Conservation (phyloP, 805 yeast species). For the Priceomyces medius region DNA sequence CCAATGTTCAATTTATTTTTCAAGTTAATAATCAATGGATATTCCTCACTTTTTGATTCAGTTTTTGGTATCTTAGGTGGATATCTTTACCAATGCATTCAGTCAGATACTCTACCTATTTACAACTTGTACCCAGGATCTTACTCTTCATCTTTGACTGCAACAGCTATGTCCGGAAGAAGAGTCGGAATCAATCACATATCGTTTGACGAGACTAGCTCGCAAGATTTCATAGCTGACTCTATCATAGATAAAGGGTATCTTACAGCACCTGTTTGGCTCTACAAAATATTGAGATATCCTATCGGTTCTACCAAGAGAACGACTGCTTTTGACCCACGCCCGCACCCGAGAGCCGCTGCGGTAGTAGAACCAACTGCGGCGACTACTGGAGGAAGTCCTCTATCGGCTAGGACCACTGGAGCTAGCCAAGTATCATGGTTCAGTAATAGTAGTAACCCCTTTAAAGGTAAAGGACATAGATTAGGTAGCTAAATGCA, state of each 20-base stretch:
- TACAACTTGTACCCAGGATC: slow-evolving; percentile 38
- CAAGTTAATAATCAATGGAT: slow-evolving; percentile 43
- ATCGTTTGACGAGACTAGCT: slow-evolving; percentile 6
- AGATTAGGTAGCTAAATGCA: slow-evolving; percentile 30
- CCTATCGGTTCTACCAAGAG: slow-evolving; percentile 26
- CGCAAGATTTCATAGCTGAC: slow-evolving; percentile 29
- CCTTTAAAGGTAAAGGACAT: slow-evolving; percentile 37
- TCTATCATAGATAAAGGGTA: slow-evolving; percentile 52
- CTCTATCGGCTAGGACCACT: neutral
- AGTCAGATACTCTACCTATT: slow-evolving; percentile 50
- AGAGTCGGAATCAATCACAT: slow-evolving; percentile 27
- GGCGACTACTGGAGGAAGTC: neutral
- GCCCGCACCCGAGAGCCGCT: slow-evolving; percentile 1
- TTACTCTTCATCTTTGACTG: slow-evolving; percentile 15
- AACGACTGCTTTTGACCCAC: slow-evolving; percentile 26
- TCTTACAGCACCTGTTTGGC: slow-evolving; percentile 52
- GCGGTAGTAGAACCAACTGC: no score
- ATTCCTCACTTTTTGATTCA: slow-evolving; percentile 37
- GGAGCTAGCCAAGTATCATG: slow-evolving; percentile 7
- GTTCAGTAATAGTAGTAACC: slow-evolving; percentile 11
- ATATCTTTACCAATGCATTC: slow-evolving; percentile 61
- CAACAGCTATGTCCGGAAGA: slow-evolving; percentile 15
- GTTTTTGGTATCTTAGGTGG: slow-evolving; percentile 55
- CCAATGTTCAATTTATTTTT: slow-evolving; percentile 41
- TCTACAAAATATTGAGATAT: slow-evolving; percentile 30